Conservation (phyloP, 768 basidiomycete species). For the Termitomyces sp. region DNA sequence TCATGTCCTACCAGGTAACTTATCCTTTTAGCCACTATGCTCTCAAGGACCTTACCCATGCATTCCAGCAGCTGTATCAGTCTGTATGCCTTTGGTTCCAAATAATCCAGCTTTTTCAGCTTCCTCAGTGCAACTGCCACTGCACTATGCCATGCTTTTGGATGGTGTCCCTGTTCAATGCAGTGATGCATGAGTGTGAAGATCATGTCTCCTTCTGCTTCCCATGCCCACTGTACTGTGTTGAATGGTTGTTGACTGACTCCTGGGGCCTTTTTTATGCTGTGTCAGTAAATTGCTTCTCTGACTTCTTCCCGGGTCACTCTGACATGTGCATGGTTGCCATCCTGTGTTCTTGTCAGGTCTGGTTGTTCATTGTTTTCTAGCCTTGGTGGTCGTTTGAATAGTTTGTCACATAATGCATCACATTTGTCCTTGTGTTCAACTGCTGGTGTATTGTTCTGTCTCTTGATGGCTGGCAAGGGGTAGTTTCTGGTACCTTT, state of each 20-base stretch:
- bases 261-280: no score
- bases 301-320: no score
- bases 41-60: no score
- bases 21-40: no score
- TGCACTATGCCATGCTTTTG: not conserved
- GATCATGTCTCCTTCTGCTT: not conserved
- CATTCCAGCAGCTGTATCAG: no score
- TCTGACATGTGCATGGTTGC: no score
- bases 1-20: no score
- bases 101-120: no score
- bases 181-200: not conserved
- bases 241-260: not conserved
- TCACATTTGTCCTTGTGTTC: conserved; percentile 2
- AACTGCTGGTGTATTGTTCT: not conserved
- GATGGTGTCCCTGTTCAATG: not conserved
- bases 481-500: no score
- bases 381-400: not conserved
- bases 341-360: not conserved
- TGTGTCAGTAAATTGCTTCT: not conserved
- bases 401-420: not conserved
- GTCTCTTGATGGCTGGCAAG: no score
- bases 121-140: not conserved
- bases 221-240: not conserved
- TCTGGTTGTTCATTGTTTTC: not conserved
- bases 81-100: no score